Evolutionary conservation across 1,139 yeast genomes (phyloP), one percentile per base, ranked within the genome.

Genomic region (Hemisphaericaspora subhashii): DNA sequence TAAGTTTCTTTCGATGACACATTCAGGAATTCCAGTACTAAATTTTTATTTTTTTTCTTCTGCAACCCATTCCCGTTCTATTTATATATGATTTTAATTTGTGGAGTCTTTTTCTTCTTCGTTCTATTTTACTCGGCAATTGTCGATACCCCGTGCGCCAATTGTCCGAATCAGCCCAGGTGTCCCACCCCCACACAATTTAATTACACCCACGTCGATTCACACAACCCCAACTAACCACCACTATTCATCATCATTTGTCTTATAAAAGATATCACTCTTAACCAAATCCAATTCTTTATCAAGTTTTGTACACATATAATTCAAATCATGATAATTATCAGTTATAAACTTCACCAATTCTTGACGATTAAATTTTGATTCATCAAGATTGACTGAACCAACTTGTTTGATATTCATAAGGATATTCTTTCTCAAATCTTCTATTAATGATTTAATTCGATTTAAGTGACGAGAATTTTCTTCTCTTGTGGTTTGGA

Each of bases 301-400:
- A 6, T 44, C 46, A n/a, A 47, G 27, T 16, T 39, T 42, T 22
- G 38, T 42, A 23, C 34, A 29, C 10, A 42, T 18, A 24, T 36
- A 33, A 31, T 40, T 41, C 10, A 47, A 34, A 25, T 32, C 36
- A 26, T 40, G 46, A 33, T 39, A 47, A 26, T 35, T 38, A 5
- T 46, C 44, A 8, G 46, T 46, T 11, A 42, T 27, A 11, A 44
- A 28, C 18, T 33, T 33, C 3, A 48, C 43, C 33, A 47, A 17
- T 15, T 48, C 52, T 33, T 50, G 50, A 22, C 45, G 35, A 22
- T 27, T n/a, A 4, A 31, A 28, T 16, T n/a, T 17, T 0, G 13
- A 23, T 20, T 33, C 35, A 16, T 36, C 30, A 7, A 17, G 14
- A 11, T 10, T 16, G 6, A 30, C 26, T 21, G 36, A 17, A 3